phyloP scores from a whole-genome alignment of 1,284 basidiomycete species.

The Cryptococcus sp. region DNA sequence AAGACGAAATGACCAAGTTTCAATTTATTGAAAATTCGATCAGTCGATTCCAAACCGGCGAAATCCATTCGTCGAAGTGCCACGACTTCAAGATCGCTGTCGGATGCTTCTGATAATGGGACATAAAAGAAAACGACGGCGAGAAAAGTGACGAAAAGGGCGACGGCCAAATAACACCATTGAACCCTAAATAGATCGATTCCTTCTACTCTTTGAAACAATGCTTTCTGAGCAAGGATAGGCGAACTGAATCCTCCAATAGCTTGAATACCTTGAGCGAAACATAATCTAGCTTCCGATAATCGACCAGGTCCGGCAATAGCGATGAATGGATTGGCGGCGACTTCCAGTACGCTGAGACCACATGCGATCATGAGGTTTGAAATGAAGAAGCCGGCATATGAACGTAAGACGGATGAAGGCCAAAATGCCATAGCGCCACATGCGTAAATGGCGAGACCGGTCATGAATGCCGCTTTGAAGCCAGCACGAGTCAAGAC shows the following conservation, averaged over 20 bases:
- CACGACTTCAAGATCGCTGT: constrained; percentile 40
- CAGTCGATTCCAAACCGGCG: constrained; percentile 13
- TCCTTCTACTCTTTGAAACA: constrained; percentile 30
- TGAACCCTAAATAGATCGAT: constrained; percentile 40
- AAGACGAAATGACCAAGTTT: constrained; percentile 11
- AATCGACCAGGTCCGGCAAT: constrained; percentile 44
- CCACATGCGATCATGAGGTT: constrained; percentile 43
- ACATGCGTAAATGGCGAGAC: constrained; percentile 39
- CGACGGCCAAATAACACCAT: constrained; percentile 47
- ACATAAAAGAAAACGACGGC: constrained; percentile 46
- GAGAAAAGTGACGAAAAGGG: constrained; percentile 41
- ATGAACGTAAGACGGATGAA: constrained; percentile 39
- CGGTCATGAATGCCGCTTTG: constrained; percentile 46
- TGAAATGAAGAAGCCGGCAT: constrained; percentile 43
- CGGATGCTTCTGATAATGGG: constrained; percentile 37
- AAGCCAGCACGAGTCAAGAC: constrained; percentile 36
- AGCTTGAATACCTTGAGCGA: constrained; percentile 46
- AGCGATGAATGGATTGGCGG: constrained; percentile 47
- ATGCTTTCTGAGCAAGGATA: constrained; percentile 35
- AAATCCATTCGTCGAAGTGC: constrained; percentile 23
- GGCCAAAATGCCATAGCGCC: constrained; percentile 48
- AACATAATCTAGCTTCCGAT: constrained; percentile 41
- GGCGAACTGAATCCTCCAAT: constrained; percentile 37
- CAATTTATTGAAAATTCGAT: not conserved
- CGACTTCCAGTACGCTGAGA: constrained; percentile 39